Conservation (phyloP, 495 filamentous ascomycete species). For the Penicillium macrosclerotiorum region DNA sequence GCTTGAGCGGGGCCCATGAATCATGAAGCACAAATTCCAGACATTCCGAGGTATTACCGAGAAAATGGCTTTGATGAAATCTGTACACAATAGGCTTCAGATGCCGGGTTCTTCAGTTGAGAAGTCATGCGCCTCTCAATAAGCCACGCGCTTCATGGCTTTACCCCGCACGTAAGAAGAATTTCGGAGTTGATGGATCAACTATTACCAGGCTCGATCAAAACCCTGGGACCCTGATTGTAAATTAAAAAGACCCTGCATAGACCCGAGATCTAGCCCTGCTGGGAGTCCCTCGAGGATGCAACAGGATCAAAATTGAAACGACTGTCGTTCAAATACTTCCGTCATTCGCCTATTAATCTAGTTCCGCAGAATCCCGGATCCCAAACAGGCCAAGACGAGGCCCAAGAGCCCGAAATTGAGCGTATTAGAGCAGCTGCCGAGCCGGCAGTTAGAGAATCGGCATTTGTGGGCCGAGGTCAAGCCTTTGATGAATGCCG, state of each 20-base stretch:
- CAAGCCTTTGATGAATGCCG: neutral
- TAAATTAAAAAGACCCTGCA: neutral
- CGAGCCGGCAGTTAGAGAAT: slow-evolving; percentile 5
- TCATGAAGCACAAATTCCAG: too few species aligned
- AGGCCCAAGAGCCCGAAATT: neutral
- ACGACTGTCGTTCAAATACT: neutral
- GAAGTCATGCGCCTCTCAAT: too few species aligned
- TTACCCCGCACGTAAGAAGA: neutral
- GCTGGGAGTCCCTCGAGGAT: neutral
- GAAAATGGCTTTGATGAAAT: too few species aligned
- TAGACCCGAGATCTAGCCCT: neutral
- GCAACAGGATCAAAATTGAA: neutral
- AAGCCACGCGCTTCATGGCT: neutral
- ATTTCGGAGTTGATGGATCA: neutral
- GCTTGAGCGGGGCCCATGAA: too few species aligned
- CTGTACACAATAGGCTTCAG: too few species aligned
- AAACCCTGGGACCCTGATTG: neutral
- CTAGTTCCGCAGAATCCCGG: neutral
- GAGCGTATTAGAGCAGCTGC: neutral
- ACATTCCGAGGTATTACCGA: too few species aligned
- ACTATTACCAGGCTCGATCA: neutral
- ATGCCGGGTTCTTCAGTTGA: too few species aligned
- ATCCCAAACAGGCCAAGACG: neutral
- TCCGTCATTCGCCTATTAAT: neutral
- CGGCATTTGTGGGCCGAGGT: slow-evolving; percentile 3